Evolutionary conservation across 1,139 yeast species (phyloP), one percentile per base, ranked within the genome.

Genomic region (Candida sp.): DNA sequence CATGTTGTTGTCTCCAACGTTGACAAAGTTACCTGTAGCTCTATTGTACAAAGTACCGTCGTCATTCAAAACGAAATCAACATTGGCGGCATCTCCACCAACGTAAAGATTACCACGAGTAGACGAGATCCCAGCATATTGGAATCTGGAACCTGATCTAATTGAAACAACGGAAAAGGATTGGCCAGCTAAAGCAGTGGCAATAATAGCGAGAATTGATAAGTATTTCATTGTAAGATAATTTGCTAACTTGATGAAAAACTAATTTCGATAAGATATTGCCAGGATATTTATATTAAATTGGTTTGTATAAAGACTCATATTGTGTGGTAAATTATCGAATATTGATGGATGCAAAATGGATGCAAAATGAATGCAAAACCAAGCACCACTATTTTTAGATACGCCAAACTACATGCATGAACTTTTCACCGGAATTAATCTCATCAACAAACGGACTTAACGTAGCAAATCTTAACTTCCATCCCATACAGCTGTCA

Each of bases 81-180:
- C 45, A 25, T 43, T 47, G 8, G 46, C 47, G n/a, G 57, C 59
- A 9, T 47, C 46, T 11, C 55, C 50, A 5, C 56, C 57, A 22
- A 60, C 55, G 15, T 45, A 45, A 22, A 60, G 47, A 15, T 48
- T 51, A 35, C 48, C 53, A 33, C 46, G 36, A 12, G 41, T 37
- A 15, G 37, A 25, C 33, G 39, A 41, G 41, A 59, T 38, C 23
- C 44, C 21, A 30, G 45, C 38, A 49, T 52, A 58, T 33, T 61
- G 66, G 51, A 52, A 57, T 4, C 42, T 40, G n/a, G 64, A 49
- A 15, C 65, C 68, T 6, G 66, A 58, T 39, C 57, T 56, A 35
- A 61, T 56, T 15, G 57, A 48, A 33, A 60, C 39, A 23, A 58
- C 49, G 21, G 50, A 43, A 43, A 61, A 55, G 15, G 54, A 45